A percentile compares a stretch with the other conserved stretches of the same genome.
These are phyloP conservation scores for Blastosporella zonata DNA, from an alignment of 1,284 basidiomycete species.

Conservation along the genomic window DNA sequence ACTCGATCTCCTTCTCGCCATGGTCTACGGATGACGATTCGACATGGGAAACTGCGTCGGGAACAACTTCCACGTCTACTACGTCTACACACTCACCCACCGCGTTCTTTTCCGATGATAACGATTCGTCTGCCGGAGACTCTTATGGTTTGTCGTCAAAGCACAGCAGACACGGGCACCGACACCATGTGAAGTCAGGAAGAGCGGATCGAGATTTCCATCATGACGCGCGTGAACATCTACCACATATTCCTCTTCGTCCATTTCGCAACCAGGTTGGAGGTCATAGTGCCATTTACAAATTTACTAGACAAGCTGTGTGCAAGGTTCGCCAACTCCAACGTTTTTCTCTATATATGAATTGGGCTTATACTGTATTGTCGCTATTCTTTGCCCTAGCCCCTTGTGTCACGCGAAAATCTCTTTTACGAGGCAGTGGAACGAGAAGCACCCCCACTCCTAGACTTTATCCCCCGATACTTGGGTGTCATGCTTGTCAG, in stretches of 20 bases:
- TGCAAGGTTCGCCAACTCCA: conserved; percentile 75
- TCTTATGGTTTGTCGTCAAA: conserved; percentile 14
- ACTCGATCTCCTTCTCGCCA: conserved; percentile 44
- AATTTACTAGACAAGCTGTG: conserved; percentile 95
- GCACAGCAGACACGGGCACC: conserved; percentile 6
- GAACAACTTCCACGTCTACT: conserved; percentile 54
- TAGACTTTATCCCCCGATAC: conserved; percentile 95
- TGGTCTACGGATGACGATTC: conserved; percentile 78
- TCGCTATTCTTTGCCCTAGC: conserved; percentile 46
- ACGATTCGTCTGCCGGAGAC: conserved; percentile 18
- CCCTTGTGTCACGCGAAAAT: conserved; percentile 94
- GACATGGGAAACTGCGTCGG: conserved; percentile 68
- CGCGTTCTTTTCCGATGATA: conserved; percentile 27
- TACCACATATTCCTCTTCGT: conserved; percentile 91
- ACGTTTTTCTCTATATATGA: conserved; percentile 12
- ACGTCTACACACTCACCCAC: conserved; percentile 45
- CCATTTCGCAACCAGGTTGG: conserved; percentile 99
- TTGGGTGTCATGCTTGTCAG: conserved; percentile 98
- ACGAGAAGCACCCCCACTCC: conserved; percentile 84
- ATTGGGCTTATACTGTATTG: conserved; percentile 24
- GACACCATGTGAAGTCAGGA: conserved; percentile 4
- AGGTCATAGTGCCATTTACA: conserved; percentile 96
- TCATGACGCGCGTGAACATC: conserved; percentile 45
- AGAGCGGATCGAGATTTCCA: conserved; percentile 40
- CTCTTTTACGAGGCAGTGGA: conserved; percentile 98